Conservation (phyloP, 2,329 filamentous ascomycete species). For the Cercospora canescens region DNA sequence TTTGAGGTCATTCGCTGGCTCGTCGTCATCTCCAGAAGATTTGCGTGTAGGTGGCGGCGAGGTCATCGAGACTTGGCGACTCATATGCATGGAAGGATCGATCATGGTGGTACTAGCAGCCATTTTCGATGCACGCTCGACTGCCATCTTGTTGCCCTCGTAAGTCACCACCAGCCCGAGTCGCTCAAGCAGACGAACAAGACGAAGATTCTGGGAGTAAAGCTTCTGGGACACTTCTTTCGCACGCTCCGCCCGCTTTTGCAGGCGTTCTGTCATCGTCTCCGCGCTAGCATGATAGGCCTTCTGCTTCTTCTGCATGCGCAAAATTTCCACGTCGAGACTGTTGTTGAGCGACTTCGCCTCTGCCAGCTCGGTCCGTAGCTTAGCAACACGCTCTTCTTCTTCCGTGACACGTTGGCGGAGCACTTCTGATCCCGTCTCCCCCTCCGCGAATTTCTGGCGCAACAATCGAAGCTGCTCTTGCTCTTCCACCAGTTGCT, state of each 20-base stretch:
- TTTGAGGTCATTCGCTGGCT: slow-evolving; percentile 58
- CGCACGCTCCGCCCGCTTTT: slow-evolving; percentile 69
- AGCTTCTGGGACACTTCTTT: slow-evolving; percentile 83
- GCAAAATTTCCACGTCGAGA: slow-evolving; percentile 72
- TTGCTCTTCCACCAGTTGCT: slow-evolving; percentile 65
- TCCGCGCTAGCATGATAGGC: slow-evolving; percentile 51
- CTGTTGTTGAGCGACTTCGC: slow-evolving; percentile 74
- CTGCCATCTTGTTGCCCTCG: slow-evolving; percentile 66
- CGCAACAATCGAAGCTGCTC: slow-evolving; percentile 69
- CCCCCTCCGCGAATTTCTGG: slow-evolving; percentile 74
- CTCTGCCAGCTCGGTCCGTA: slow-evolving; percentile 71
- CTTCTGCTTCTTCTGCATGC: slow-evolving; percentile 66
- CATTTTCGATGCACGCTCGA: slow-evolving; percentile 69
- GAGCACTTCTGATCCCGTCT: slow-evolving; percentile 78
- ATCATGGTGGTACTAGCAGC: slow-evolving; percentile 48
- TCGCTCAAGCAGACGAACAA: slow-evolving; percentile 80
- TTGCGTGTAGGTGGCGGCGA: slow-evolving; percentile 58
- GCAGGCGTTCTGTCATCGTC: slow-evolving; percentile 58
- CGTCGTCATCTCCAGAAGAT: slow-evolving; percentile 47
- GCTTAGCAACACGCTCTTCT: slow-evolving; percentile 66
- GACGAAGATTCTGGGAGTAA: slow-evolving; percentile 78
- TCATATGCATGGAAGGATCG: slow-evolving; percentile 43
- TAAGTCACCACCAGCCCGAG: slow-evolving; percentile 81
- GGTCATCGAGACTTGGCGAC: slow-evolving; percentile 55
- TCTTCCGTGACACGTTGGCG: slow-evolving; percentile 74